These are phyloP conservation scores for Trichoderma polysporum DNA, from an alignment of 2,329 filamentous ascomycete species.

Conservation along the genomic window DNA sequence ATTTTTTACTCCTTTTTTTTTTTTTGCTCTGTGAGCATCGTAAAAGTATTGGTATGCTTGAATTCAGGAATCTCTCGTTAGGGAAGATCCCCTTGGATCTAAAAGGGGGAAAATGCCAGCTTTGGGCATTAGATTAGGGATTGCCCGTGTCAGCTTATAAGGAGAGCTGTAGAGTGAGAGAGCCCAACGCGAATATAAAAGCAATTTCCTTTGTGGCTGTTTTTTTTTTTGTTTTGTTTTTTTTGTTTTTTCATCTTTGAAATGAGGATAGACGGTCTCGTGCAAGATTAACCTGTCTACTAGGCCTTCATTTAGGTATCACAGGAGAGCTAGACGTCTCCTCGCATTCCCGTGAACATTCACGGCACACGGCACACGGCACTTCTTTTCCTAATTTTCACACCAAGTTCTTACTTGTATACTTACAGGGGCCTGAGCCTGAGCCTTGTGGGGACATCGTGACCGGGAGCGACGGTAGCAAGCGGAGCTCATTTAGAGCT, in stretches of 20 bases:
- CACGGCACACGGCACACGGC: not conserved
- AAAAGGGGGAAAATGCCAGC: not conserved
- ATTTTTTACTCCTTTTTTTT: not conserved
- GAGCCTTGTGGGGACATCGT: constrained; percentile 6
- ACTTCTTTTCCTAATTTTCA: not conserved
- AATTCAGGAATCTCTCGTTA: not conserved
- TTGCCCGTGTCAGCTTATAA: not conserved
- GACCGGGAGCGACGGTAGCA: constrained; percentile 7
- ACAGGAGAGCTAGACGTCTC: not conserved
- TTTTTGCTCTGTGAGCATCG: not conserved
- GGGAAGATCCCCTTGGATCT: not conserved
- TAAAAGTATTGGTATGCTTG: no score
- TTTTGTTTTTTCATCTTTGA: not conserved
- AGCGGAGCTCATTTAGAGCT: constrained; percentile 2
- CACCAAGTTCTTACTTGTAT: not conserved
- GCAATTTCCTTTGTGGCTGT: not conserved
- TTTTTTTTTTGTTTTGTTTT: not conserved
- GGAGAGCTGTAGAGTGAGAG: not conserved
- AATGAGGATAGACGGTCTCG: not conserved
- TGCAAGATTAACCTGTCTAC: not conserved
- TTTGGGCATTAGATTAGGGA: not conserved
- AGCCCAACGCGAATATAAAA: not conserved
- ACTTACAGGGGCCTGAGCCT: not conserved
- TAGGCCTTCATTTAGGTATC: not conserved
- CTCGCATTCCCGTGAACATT: not conserved